Conservation (phyloP, 768 basidiomycete genomes). For the Leucocoprinus sp. region DNA sequence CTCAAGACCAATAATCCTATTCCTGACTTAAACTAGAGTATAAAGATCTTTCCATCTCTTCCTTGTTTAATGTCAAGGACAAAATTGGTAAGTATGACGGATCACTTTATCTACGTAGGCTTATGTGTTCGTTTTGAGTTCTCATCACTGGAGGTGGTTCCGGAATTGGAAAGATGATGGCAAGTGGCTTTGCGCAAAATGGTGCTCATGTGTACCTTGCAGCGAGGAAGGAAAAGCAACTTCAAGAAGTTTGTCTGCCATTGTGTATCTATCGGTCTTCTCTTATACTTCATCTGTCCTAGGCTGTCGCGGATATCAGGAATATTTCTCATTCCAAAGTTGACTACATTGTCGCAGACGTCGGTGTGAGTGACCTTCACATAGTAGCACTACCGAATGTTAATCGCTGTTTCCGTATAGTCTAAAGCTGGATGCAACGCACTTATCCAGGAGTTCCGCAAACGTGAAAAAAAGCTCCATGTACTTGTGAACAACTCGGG, state of each 20-base stretch:
- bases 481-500: constrained; percentile 84
- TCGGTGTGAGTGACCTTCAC: constrained; percentile 42
- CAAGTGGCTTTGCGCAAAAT: constrained; percentile 73
- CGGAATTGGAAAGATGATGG: constrained; percentile 82
- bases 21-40: background rate
- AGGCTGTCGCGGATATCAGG: constrained; percentile 55
- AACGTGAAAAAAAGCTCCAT: constrained; percentile 65
- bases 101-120: background rate
- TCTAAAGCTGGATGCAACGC: constrained; percentile 73
- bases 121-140: constrained; percentile 29
- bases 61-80: constrained; percentile 15
- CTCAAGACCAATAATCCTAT: background rate
- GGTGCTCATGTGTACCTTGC: constrained; percentile 89
- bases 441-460: constrained; percentile 59
- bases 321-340: constrained; percentile 51
- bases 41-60: constrained; percentile 11
- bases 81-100: constrained; percentile 9
- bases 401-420: constrained; percentile 24
- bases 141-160: constrained; percentile 80
- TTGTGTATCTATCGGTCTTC: too few relatives aligned
- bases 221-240: constrained; percentile 69
- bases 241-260: constrained; percentile 51
- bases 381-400: background rate
- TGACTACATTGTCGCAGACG: constrained; percentile 67
- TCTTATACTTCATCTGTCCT: background rate